Base-by-base conservation (phyloP, 208 protist genomes). In the Leptomonas seymouri region DNA sequence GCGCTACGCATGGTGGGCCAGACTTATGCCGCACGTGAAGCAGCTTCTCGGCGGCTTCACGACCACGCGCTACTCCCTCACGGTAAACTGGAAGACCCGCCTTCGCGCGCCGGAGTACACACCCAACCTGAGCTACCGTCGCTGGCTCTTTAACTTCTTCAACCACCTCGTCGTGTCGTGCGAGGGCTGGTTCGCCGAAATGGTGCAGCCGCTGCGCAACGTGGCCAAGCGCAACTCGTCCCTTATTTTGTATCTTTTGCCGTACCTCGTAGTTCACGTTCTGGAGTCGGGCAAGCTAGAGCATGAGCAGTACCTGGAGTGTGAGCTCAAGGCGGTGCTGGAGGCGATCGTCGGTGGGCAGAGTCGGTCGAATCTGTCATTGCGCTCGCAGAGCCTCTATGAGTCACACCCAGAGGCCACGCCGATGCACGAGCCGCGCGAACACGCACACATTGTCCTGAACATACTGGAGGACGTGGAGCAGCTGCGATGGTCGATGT, bases 61-160 rank as follows among this genome's bases (percentile, higher is more conserved):
- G 11, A 90, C 80, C 9, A 97, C 93, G 14, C 55, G 76, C 14
- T 97, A 93, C 59, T 69, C 69, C 6, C 82, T 86, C 16, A 63
- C 66, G 25, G 81, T 93, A 21, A 61, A 76, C 53, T 83, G 81
- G 51, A 46, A 74, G 28, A 74, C 74, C 16, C 74, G 86, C 44
- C 71, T 60, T n/a, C 82, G 66, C 18, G 84, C 67, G n/a, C 87
- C 89, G 3, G 76, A 84, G 34, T 97, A 93, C 77, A 61, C 30
- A n/a, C 14, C 71, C 9, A 77, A 71, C 7, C 89, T 93, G 48
- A 48, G 55, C 5, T 92, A 86, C 74, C 39, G 77, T 12, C 51
- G 65, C 23, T 97, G 93, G 90, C 42, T 94, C 8, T 83, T 88
- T 16, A 59, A 54, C 36, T 91, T 89, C 55, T 97, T 93, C 74